phyloP scores from a whole-genome alignment of 805 yeast species.

The Blastobotrys terrestris region DNA sequence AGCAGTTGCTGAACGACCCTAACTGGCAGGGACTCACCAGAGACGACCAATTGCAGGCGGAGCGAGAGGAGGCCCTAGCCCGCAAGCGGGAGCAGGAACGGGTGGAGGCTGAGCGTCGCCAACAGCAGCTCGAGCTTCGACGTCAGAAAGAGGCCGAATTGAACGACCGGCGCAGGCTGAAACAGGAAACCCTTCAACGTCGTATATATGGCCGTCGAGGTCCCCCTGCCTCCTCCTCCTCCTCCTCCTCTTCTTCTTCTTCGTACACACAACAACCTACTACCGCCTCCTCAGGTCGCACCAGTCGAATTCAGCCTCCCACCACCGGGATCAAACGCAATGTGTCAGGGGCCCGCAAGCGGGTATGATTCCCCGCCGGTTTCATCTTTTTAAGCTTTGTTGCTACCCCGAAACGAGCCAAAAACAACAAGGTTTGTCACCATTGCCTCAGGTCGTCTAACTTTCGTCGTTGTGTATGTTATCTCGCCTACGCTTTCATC shows the following conservation, averaged over 20 bases:
- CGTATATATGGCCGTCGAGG: conserved; percentile 15
- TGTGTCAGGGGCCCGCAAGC: not conserved
- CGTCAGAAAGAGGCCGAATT: conserved; percentile 7
- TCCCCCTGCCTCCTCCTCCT: not conserved
- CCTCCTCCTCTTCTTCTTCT: not conserved
- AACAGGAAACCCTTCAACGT: conserved; percentile 13
- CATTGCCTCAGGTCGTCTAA: too few species aligned
- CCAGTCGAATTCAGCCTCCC: not conserved
- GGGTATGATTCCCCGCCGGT: too few species aligned
- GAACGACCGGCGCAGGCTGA: conserved; percentile 12
- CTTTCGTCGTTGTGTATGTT: too few species aligned
- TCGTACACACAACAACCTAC: not conserved
- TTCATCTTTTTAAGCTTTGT: too few species aligned
- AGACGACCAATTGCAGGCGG: conserved; percentile 24
- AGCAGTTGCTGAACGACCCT: conserved; percentile 20
- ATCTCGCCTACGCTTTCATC: too few species aligned
- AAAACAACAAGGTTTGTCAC: too few species aligned
- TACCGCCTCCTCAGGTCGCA: not conserved
- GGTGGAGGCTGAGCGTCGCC: conserved; percentile 9
- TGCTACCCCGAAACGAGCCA: too few species aligned
- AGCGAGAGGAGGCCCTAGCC: conserved; percentile 12
- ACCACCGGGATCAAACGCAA: conserved; percentile 2
- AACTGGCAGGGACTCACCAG: conserved; percentile 28
- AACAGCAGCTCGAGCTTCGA: conserved; percentile 8
- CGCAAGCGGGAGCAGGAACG: conserved; percentile 16